phyloP scores from a whole-genome alignment of 2,329 filamentous ascomycete genomes.

The Echinosphaeria canescens region DNA sequence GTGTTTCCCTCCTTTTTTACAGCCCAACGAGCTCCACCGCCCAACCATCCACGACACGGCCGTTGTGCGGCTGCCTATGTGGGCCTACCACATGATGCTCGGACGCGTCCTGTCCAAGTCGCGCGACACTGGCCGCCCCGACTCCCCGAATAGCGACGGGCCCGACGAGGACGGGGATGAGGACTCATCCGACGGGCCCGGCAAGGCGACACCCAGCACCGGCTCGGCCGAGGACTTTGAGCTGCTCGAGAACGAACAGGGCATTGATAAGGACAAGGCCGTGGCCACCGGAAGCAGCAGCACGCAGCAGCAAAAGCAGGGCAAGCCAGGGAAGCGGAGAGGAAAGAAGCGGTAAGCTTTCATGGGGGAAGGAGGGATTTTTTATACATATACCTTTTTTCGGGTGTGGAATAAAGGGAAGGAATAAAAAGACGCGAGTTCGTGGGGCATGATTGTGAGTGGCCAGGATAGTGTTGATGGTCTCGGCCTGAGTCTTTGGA shows the following conservation, averaged over 20 bases:
- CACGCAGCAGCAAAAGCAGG: constrained; percentile 11
- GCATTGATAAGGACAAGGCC: constrained; percentile 13
- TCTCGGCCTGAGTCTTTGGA: no score
- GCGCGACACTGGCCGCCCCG: no score
- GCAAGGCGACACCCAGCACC: constrained; percentile 29
- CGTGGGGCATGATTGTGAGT: no score
- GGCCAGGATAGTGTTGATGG: no score
- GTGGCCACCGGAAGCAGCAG: constrained; percentile 24
- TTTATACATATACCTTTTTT: no score
- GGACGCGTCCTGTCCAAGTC: constrained; percentile 23
- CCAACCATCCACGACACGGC: constrained; percentile 70
- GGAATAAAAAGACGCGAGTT: no score
- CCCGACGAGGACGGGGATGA: constrained; percentile 13
- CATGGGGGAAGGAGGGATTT: background rate
- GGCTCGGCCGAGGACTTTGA: constrained; percentile 40
- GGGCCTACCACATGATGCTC: constrained; percentile 37
- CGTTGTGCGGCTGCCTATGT: constrained; percentile 57
- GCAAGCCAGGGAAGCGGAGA: constrained; percentile 28
- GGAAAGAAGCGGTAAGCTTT: constrained; percentile 26
- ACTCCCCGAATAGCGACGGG: no score
- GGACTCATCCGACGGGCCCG: constrained; percentile 21
- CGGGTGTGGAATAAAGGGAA: no score
- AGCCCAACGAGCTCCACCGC: constrained; percentile 59
- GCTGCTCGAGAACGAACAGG: constrained; percentile 33
- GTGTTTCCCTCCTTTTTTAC: no score